Evolutionary conservation across 73 alveolate genomes (phyloP).

Genomic region (Symbiodinium pilosum): DNA sequence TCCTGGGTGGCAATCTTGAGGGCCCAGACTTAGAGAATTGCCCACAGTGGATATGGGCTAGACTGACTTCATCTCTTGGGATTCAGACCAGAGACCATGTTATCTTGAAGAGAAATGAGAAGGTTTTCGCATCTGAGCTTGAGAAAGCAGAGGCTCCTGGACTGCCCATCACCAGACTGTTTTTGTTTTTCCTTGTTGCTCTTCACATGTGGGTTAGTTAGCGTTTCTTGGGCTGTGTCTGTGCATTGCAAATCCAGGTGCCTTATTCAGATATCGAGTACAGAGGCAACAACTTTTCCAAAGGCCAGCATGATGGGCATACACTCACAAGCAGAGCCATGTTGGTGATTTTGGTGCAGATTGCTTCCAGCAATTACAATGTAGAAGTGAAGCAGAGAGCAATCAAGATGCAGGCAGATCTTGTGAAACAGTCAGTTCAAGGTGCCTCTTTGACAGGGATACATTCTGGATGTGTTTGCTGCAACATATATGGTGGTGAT

Average conservation of each 20-base stretch:
- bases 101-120: not conserved
- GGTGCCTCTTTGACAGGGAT: not conserved
- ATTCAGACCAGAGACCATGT: not conserved
- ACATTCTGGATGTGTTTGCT: not conserved
- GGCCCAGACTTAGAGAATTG: not conserved
- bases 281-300: not conserved
- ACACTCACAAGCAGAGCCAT: not conserved
- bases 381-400: not conserved
- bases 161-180: not conserved
- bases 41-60: not conserved
- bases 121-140: not conserved
- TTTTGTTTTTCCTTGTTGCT: too few relatives aligned
- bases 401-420: not conserved
- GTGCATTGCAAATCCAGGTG: not conserved
- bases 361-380: not conserved
- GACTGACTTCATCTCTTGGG: not conserved
- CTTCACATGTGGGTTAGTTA: not conserved
- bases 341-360: not conserved
- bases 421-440: not conserved
- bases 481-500: not conserved
- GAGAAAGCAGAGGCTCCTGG: not conserved
- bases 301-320: not conserved
- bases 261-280: not conserved
- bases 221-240: not conserved
- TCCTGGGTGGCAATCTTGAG: not conserved